phyloP scores from a whole-genome alignment of 768 basidiomycete species.

The Coprinopsis sp. region DNA sequence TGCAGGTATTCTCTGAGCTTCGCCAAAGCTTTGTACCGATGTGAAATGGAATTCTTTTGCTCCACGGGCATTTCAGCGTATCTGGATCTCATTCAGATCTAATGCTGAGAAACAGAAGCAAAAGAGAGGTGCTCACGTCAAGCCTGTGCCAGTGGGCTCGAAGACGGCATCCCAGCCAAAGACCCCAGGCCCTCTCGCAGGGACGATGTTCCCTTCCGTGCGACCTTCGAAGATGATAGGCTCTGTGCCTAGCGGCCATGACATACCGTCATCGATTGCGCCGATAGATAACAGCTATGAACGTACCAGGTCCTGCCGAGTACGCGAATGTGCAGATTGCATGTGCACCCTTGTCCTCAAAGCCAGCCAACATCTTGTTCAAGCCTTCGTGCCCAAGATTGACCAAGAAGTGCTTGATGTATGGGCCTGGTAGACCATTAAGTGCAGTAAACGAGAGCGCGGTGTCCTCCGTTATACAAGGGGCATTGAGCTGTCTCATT shows the following conservation, averaged over 20 bases:
- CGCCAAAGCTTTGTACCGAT: constrained; percentile 69
- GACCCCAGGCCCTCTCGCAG: constrained; percentile 65
- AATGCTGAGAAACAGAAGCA: background rate
- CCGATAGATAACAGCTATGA: background rate
- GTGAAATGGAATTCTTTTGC: constrained; percentile 70
- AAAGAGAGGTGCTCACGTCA: constrained; percentile 53
- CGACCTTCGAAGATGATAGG: constrained; percentile 77
- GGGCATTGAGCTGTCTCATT: constrained; percentile 43
- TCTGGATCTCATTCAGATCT: constrained; percentile 26
- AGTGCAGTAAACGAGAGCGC: constrained; percentile 89
- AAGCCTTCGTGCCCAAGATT: constrained; percentile 86
- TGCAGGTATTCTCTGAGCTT: constrained; percentile 54
- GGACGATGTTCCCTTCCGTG: constrained; percentile 88
- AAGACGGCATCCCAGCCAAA: constrained; percentile 95
- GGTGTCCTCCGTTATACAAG: constrained; percentile 84
- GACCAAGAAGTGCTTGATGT: constrained; percentile 90
- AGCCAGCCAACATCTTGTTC: constrained; percentile 75
- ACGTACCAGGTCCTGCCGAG: constrained; percentile 66
- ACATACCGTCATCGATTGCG: background rate
- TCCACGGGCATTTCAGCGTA: constrained; percentile 73
- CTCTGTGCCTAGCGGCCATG: constrained; percentile 40
- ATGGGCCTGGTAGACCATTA: constrained; percentile 90
- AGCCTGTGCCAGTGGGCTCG: constrained; percentile 66
- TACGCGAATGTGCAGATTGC: constrained; percentile 98
- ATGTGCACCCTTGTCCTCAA: constrained; percentile 73